phyloP scores from a whole-genome alignment of 2,329 filamentous ascomycete species.

The Geosmithia flava region DNA sequence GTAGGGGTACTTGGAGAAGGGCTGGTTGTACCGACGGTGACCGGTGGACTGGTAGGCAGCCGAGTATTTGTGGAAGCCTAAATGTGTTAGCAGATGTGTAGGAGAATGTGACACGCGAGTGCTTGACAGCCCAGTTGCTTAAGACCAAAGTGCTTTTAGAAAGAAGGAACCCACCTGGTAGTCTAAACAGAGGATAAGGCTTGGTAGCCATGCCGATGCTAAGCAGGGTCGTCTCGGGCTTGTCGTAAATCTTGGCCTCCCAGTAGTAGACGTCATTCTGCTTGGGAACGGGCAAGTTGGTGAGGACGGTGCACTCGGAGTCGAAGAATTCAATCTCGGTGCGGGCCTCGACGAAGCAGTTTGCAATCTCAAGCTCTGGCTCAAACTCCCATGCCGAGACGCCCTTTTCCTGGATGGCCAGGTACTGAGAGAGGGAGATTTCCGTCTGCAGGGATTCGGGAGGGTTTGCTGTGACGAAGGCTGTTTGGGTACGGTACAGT shows the following conservation, averaged over 20 bases:
- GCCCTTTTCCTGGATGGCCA: conserved; percentile 97
- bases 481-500: conserved; percentile 30
- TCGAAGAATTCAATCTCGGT: conserved; percentile 99
- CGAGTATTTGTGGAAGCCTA: conserved; percentile 81
- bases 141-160: neutral
- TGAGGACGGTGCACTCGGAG: conserved; percentile 93
- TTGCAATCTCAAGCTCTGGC: conserved; percentile 96
- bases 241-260: conserved; percentile 98
- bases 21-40: conserved; percentile 81
- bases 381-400: conserved; percentile 99
- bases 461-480: conserved; percentile 86
- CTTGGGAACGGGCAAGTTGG: conserved; percentile 91
- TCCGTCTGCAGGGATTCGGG: conserved; percentile 93
- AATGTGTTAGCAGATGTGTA: conserved; percentile 8
- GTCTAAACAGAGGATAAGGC: conserved; percentile 85
- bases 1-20: conserved; percentile 69
- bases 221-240: conserved; percentile 76
- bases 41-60: conserved; percentile 85
- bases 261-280: conserved; percentile 99
- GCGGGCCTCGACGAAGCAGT: conserved; percentile 92
- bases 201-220: conserved; percentile 95
- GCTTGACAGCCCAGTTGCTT: neutral
- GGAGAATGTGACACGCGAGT: too few species aligned
- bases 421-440: conserved; percentile 92
- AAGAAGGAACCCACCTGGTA: conserved; percentile 58